These are phyloP conservation scores for Debaryomyces sp. DNA, from an alignment of 1,139 yeast genomes.

Conservation along the genomic window DNA sequence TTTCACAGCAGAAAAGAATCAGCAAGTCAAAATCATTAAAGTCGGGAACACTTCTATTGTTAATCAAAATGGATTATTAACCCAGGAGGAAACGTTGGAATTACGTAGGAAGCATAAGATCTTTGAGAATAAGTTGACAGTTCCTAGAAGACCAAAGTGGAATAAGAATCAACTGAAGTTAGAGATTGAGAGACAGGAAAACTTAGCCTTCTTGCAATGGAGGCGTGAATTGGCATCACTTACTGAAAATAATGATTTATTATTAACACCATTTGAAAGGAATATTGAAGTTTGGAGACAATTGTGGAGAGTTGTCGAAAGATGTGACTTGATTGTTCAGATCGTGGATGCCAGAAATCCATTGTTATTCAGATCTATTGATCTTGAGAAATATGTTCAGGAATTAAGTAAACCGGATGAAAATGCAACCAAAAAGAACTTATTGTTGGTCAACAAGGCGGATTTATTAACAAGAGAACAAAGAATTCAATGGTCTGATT, in stretches of 20 bases:
- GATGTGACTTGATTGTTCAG: conserved; percentile 92
- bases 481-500: conserved; percentile 84
- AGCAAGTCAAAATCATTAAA: conserved; percentile 82
- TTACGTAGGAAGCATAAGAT: conserved; percentile 68
- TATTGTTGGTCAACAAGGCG: conserved; percentile 90
- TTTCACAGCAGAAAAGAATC: conserved; percentile 87
- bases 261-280: conserved; percentile 95
- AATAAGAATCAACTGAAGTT: conserved; percentile 65
- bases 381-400: conserved; percentile 80
- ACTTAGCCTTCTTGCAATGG: conserved; percentile 91
- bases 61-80: conserved; percentile 52
- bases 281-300: conserved; percentile 98
- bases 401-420: conserved; percentile 60
- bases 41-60: conserved; percentile 63
- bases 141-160: conserved; percentile 96
- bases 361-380: conserved; percentile 82
- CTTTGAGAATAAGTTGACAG: conserved; percentile 80
- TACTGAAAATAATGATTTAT: conserved; percentile 79
- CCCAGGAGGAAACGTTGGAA: conserved; percentile 66
- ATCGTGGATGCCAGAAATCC: conserved; percentile 99
- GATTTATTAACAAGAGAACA: conserved; percentile 81
- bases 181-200: conserved; percentile 86
- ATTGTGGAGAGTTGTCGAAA: conserved; percentile 96
- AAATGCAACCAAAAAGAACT: conserved; percentile 61
- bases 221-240: conserved; percentile 83